These are phyloP conservation scores for Wickerhamomyces strasburgensis DNA, from an alignment of 805 yeast genomes.

Conservation along the genomic window DNA sequence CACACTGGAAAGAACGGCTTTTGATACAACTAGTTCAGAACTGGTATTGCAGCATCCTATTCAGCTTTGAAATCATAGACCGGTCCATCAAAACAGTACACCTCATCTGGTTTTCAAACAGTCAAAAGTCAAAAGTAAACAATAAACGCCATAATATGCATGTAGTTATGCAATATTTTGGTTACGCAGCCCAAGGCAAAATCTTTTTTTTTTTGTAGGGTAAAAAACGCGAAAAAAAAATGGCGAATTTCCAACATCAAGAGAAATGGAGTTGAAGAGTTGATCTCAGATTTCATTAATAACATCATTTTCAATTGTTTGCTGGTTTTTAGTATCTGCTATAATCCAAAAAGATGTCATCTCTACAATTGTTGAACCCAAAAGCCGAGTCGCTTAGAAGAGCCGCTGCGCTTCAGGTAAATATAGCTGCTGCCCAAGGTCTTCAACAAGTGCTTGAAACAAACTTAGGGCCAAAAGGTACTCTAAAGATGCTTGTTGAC, in stretches of 20 bases:
- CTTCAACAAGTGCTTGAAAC: conserved; percentile 87
- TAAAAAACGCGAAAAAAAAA: background rate
- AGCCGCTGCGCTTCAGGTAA: conserved; percentile 91
- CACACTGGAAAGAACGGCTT: background rate
- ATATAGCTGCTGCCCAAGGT: conserved; percentile 95
- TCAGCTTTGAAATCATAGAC: too few relatives aligned
- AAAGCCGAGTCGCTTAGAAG: conserved; percentile 97
- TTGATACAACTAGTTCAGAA: background rate
- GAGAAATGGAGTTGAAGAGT: background rate
- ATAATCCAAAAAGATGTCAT: conserved; percentile 43
- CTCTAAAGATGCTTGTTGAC: conserved; percentile 92
- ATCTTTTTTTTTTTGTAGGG: too few relatives aligned
- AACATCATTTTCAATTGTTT: too few relatives aligned
- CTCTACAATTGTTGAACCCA: conserved; percentile 87
- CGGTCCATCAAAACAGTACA: too few relatives aligned
- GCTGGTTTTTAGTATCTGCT: too few relatives aligned
- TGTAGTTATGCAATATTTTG: too few relatives aligned
- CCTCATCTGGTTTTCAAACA: too few relatives aligned
- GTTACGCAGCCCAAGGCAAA: too few relatives aligned
- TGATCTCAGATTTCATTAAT: background rate
- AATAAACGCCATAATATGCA: too few relatives aligned
- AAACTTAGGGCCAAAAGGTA: conserved; percentile 95
- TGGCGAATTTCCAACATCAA: background rate
- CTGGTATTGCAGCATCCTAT: too few relatives aligned
- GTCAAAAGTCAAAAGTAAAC: too few relatives aligned